These are phyloP conservation scores for Colletotrichum sp. DNA, from an alignment of 2,329 filamentous ascomycete species.

Conservation along the genomic window DNA sequence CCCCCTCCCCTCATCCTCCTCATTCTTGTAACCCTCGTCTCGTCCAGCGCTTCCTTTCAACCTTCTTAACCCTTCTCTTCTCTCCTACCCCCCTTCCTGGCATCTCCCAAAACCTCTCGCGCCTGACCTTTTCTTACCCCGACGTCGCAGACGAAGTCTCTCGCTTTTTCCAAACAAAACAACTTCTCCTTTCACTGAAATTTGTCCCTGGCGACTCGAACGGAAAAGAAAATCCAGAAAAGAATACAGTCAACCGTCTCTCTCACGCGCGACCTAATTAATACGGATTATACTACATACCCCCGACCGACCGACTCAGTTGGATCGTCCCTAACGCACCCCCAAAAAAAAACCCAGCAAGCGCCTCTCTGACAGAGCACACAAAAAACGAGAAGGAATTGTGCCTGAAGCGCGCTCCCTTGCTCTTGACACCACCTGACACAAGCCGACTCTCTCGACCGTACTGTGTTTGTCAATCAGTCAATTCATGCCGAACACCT, in stretches of 20 bases:
- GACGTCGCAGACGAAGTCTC: slow-evolving; percentile 18
- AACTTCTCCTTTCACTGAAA: neutral
- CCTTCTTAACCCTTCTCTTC: slow-evolving; percentile 14
- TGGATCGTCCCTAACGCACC: neutral
- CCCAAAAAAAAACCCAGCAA: neutral
- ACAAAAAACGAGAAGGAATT: neutral
- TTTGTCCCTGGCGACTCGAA: neutral
- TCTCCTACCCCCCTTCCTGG: neutral
- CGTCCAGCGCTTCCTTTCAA: slow-evolving; percentile 12
- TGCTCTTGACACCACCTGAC: slow-evolving; percentile 15
- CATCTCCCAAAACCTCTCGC: slow-evolving; percentile 1
- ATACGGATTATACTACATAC: neutral
- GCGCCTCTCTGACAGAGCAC: neutral
- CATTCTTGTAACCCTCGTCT: slow-evolving; percentile 10
- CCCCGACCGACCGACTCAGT: neutral
- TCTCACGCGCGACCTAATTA: neutral
- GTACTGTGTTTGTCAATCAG: slow-evolving; percentile 12
- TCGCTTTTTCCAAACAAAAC: slow-evolving; percentile 6
- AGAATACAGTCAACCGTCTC: neutral
- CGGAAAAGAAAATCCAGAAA: neutral
- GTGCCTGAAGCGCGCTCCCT: slow-evolving; percentile 4
- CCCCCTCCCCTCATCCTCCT: slow-evolving; percentile 18
- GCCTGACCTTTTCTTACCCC: slow-evolving; percentile 12
- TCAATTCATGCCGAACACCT: slow-evolving; percentile 10
- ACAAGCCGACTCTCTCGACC: slow-evolving; percentile 9